These are phyloP conservation scores for Alternaria consortialis DNA, from an alignment of 2,329 filamentous ascomycete species.

Conservation along the genomic window DNA sequence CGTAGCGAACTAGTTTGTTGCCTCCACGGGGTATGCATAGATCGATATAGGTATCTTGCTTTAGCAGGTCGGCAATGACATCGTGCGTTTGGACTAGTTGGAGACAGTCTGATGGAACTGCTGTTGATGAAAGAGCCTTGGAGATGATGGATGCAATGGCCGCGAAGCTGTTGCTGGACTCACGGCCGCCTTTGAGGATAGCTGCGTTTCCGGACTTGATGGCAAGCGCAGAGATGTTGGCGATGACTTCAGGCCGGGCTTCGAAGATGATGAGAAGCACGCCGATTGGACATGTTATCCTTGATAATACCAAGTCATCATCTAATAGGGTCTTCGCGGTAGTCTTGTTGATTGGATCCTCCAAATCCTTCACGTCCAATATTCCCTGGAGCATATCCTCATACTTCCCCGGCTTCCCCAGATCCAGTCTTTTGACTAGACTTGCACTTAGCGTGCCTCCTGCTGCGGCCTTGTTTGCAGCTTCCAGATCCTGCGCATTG, in stretches of 20 bases:
- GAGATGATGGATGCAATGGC: constrained; percentile 89
- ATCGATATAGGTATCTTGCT: constrained; percentile 87
- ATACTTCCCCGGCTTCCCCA: constrained; percentile 88
- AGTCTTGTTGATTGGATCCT: constrained; percentile 87
- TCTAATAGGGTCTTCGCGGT: constrained; percentile 86
- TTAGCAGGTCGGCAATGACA: constrained; percentile 86
- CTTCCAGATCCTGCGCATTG: constrained; percentile 82
- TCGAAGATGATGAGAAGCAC: constrained; percentile 99
- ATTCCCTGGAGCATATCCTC: constrained; percentile 98
- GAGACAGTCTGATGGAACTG: constrained; percentile 84
- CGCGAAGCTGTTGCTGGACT: constrained; percentile 93
- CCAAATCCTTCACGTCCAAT: constrained; percentile 81
- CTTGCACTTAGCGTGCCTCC: constrained; percentile 81
- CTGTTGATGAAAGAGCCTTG: constrained; percentile 72
- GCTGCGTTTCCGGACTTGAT: constrained; percentile 98
- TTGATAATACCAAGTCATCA: constrained; percentile 83
- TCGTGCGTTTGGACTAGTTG: constrained; percentile 95
- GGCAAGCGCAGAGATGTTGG: constrained; percentile 93
- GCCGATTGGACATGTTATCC: constrained; percentile 92
- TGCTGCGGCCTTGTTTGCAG: constrained; percentile 76
- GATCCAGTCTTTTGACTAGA: constrained; percentile 86
- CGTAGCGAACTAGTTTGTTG: constrained; percentile 88
- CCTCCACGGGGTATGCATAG: constrained; percentile 92
- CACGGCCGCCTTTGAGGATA: constrained; percentile 96
- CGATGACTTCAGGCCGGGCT: constrained; percentile 95